Evolutionary conservation across 768 basidiomycete species (phyloP), one percentile per base, ranked within the genome.

Genomic region (Favolaschia claudopus): DNA sequence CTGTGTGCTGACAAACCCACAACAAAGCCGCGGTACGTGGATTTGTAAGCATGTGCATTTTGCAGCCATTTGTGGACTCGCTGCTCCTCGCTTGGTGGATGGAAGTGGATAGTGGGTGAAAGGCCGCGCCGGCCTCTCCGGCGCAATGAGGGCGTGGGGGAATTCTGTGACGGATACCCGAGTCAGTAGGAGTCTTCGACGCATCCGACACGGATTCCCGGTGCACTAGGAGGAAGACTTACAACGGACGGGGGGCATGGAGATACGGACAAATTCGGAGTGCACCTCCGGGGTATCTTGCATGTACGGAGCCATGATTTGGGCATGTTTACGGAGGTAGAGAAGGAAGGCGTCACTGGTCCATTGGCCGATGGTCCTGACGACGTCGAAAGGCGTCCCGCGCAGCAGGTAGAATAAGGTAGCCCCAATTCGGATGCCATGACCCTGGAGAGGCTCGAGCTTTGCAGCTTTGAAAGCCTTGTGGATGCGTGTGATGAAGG

Each of bases 331-430:
- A 0, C 63, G 27, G 0, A 72, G 62, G 44, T 73, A 73, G 0
- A 54, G 0, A 0, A 48, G 43, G 40, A 73, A 73, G 0, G 69
- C 36, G 6, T 73, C 67, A 2, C 70, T 60, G 0, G 59, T 59
- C 69, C 71, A 73, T 1, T 65, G 60, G 1, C 69, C 71, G 42
- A 67, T 70, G 0, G 63, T 60, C n/a, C 70, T 72, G 22, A 73
- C 55, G 0, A 67, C 43, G 5, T 72, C 63, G 8, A 73, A 66
- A 0, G 68, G 66, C 1, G 65, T 39, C 0, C 65, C 65, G 0
- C 36, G 33, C 0, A 67, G 56, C 0, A 70, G 54, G 24, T 72
- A 72, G 34, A 63, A 56, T 4, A 69, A 32, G 0, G 65, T 70
- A 1, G 70, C 58, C 0, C 70, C 61, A 4, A 72, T 70, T 9